Percentiles rank a stretch among this genome's conserved stretches.
phyloP scores from a whole-genome alignment of 2,329 filamentous ascomycete genomes.

The Ophiostoma ulmi region DNA sequence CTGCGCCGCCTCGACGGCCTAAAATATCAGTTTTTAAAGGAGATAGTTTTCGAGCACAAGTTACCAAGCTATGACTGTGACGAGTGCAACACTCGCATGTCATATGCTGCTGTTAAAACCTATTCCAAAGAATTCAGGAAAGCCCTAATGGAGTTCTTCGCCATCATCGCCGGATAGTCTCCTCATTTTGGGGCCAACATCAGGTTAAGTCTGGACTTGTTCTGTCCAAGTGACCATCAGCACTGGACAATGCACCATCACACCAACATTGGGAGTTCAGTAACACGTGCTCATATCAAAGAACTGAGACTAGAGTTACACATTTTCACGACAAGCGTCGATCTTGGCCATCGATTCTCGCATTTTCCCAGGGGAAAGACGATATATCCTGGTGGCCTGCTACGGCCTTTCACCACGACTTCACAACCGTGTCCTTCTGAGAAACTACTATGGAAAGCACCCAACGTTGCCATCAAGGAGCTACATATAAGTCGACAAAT shows the following conservation, averaged over 20 bases:
- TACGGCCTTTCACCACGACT: slow-evolving; percentile 3
- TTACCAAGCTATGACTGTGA: not conserved
- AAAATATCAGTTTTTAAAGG: not conserved
- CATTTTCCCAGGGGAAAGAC: not conserved
- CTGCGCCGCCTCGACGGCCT: not conserved
- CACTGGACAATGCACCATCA: not conserved
- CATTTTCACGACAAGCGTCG: not conserved
- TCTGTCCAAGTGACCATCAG: not conserved
- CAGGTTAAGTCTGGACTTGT: not conserved
- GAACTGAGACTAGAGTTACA: not conserved
- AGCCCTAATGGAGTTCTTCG: not conserved
- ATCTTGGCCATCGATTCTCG: not conserved
- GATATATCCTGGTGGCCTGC: no score
- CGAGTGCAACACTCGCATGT: not conserved
- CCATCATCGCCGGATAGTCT: not conserved
- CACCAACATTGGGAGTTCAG: not conserved
- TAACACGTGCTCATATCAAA: not conserved
- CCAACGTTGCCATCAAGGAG: not conserved
- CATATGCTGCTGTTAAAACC: not conserved
- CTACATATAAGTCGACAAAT: not conserved
- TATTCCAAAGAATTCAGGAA: not conserved
- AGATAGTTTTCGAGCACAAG: not conserved
- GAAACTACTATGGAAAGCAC: not conserved
- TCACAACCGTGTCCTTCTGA: not conserved
- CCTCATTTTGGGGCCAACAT: not conserved